Evolutionary conservation across 352 stramenopile genomes (phyloP).

Genomic region (Phytopythium delawarense): DNA sequence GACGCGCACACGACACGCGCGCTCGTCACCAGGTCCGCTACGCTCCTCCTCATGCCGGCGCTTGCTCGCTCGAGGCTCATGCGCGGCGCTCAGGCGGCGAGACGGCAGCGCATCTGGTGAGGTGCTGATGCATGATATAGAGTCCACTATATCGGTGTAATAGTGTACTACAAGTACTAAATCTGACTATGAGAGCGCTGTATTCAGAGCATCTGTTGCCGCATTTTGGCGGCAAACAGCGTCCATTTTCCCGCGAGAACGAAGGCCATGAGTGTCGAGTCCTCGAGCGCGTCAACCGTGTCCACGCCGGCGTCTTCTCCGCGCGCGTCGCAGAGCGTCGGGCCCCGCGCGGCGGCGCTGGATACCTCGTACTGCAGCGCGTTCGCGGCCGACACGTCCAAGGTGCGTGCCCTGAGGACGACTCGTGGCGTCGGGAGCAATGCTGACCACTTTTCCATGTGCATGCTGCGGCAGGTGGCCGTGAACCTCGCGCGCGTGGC

Average conservation of each 20-base stretch:
- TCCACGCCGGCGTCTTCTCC: not conserved
- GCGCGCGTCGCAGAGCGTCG: not conserved
- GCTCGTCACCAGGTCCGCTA: not conserved
- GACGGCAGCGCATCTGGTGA: too few species aligned
- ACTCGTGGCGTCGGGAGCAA: too few species aligned
- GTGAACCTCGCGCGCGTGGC: constrained; percentile 45
- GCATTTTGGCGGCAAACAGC: not conserved
- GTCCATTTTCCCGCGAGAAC: not conserved
- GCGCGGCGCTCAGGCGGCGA: too few species aligned
- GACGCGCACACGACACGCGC: not conserved
- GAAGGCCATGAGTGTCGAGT: not conserved
- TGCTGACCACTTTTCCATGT: too few species aligned
- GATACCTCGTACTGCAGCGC: constrained; percentile 21
- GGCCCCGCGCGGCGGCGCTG: constrained; percentile 4
- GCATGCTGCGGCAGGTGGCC: constrained; percentile 21
- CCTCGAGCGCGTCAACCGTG: not conserved
- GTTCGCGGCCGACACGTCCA: constrained; percentile 35
- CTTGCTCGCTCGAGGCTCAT: too few species aligned
- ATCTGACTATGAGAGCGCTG: not conserved
- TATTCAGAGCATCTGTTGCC: not conserved
- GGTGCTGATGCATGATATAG: too few species aligned
- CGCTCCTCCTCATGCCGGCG: too few species aligned
- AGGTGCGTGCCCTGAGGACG: constrained; percentile 13
- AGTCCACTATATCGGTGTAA: too few species aligned
- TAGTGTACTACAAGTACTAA: too few species aligned